A percentile compares a stretch with the other conserved stretches of the same genome.
Evolutionary conservation across 2,329 filamentous ascomycete genomes (phyloP).

Genomic region (Paraconiothyrium brasiliense): DNA sequence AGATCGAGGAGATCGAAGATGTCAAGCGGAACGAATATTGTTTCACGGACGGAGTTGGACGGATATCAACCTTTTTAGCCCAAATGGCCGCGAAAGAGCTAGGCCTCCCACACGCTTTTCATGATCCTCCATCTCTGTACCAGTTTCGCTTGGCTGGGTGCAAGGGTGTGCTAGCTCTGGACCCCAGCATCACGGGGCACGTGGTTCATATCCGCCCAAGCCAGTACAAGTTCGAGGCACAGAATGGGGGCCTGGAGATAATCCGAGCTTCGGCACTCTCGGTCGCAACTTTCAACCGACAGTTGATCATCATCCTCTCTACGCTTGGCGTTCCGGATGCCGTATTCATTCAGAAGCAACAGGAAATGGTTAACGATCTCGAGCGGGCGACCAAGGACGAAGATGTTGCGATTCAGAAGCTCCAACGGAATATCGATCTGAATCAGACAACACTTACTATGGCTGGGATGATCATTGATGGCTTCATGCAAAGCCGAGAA

Average conservation of each 20-base stretch:
- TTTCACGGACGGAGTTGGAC: slow-evolving; percentile 94
- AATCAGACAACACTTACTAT: slow-evolving; percentile 81
- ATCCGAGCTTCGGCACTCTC: slow-evolving; percentile 82
- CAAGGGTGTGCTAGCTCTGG: slow-evolving; percentile 86
- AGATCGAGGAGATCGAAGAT: slow-evolving; percentile 70
- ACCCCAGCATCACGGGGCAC: slow-evolving; percentile 70
- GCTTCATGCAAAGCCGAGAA: slow-evolving; percentile 78
- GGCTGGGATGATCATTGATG: slow-evolving; percentile 78
- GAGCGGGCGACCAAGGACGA: slow-evolving; percentile 74
- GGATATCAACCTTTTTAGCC: slow-evolving; percentile 83
- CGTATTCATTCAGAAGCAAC: slow-evolving; percentile 74
- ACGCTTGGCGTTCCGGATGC: slow-evolving; percentile 74
- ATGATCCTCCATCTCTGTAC: slow-evolving; percentile 77
- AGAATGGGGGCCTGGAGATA: slow-evolving; percentile 80
- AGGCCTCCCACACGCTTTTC: slow-evolving; percentile 62
- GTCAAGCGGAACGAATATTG: slow-evolving; percentile 73
- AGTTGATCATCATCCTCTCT: slow-evolving; percentile 87
- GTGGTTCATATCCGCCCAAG: slow-evolving; percentile 83
- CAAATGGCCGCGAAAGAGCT: slow-evolving; percentile 77
- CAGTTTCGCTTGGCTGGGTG: slow-evolving; percentile 93
- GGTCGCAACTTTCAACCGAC: slow-evolving; percentile 83
- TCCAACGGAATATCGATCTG: slow-evolving; percentile 82
- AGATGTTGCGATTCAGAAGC: slow-evolving; percentile 69
- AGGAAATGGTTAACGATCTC: slow-evolving; percentile 73
- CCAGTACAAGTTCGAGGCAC: slow-evolving; percentile 84